Percentiles rank a stretch among this genome's conserved stretches.
phyloP scores from a whole-genome alignment of 2,329 filamentous ascomycete species.

The Xylaria multiplex region DNA sequence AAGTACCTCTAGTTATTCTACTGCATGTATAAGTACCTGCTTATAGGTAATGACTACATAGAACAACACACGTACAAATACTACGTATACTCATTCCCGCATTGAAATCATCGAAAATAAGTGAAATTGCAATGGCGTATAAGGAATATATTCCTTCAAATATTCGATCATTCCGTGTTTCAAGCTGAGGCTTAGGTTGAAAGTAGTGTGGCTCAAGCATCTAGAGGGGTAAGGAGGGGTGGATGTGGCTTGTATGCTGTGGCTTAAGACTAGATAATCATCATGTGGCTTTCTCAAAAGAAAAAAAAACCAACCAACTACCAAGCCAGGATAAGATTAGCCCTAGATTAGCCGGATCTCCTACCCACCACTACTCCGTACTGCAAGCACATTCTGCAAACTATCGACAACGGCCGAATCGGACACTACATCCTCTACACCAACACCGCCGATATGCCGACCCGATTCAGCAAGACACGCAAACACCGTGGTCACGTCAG shows the following conservation, averaged over 20 bases:
- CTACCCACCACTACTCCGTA: conserved; percentile 27
- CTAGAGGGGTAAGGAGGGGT: conserved; percentile 4
- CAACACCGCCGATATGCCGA: conserved; percentile 39
- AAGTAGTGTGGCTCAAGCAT: neutral
- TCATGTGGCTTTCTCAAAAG: conserved; percentile 13
- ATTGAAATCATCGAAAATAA: too few species aligned
- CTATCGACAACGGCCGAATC: conserved; percentile 34
- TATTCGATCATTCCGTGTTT: too few species aligned
- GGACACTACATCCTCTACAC: conserved; percentile 27
- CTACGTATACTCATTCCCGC: too few species aligned
- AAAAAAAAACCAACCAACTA: too few species aligned
- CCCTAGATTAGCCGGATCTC: conserved; percentile 38
- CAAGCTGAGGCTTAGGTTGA: too few species aligned
- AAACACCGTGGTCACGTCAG: conserved; percentile 89
- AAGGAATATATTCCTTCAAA: too few species aligned
- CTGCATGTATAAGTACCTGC: too few species aligned
- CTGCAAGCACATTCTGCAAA: conserved; percentile 29
- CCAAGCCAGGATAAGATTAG: conserved; percentile 33
- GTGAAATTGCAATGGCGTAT: too few species aligned
- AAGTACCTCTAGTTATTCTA: too few species aligned
- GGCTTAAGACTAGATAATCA: neutral
- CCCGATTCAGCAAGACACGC: conserved; percentile 40
- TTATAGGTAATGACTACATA: too few species aligned
- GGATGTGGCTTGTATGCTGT: neutral
- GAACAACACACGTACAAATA: too few species aligned